A percentile compares a stretch with the other conserved stretches of the same genome.
Evolutionary conservation across 305 asterid species (phyloP).

Genomic region (Galium porrigens): DNA sequence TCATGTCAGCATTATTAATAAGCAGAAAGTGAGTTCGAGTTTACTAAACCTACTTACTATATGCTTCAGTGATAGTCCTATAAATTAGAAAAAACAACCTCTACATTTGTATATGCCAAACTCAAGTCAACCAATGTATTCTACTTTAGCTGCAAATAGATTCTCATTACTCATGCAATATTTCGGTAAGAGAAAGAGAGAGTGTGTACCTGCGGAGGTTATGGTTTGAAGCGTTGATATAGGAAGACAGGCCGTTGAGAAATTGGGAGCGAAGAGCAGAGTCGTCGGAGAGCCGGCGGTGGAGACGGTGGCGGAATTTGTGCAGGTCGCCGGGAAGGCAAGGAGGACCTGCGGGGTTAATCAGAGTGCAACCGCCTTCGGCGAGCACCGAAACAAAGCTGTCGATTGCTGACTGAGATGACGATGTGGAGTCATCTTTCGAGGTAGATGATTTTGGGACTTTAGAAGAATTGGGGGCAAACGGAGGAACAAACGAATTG

Average conservation of each 20-base stretch:
- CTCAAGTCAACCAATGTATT: not conserved
- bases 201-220: constrained; percentile 46
- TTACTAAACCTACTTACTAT: not conserved
- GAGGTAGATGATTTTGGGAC: constrained; percentile 27
- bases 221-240: constrained; percentile 27
- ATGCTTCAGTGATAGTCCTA: not conserved
- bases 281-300: constrained; percentile 34
- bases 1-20: constrained; percentile 10
- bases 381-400: constrained; percentile 50
- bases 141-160: not conserved
- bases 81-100: not conserved
- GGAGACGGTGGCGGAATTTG: constrained; percentile 45
- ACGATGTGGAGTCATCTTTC: constrained; percentile 13
- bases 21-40: not conserved
- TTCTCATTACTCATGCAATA: not conserved
- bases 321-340: constrained; percentile 53
- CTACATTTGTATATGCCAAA: not conserved
- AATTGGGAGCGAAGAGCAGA: constrained; percentile 41
- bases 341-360: constrained; percentile 48
- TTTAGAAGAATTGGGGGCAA: constrained; percentile 37
- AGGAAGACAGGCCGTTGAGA: constrained; percentile 44
- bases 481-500: constrained; percentile 36
- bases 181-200: not conserved
- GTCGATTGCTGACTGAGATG: constrained; percentile 20
- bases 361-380: constrained; percentile 59